Evolutionary conservation across 306 rosid species (phyloP).

Genomic region (Vigna radiata): DNA sequence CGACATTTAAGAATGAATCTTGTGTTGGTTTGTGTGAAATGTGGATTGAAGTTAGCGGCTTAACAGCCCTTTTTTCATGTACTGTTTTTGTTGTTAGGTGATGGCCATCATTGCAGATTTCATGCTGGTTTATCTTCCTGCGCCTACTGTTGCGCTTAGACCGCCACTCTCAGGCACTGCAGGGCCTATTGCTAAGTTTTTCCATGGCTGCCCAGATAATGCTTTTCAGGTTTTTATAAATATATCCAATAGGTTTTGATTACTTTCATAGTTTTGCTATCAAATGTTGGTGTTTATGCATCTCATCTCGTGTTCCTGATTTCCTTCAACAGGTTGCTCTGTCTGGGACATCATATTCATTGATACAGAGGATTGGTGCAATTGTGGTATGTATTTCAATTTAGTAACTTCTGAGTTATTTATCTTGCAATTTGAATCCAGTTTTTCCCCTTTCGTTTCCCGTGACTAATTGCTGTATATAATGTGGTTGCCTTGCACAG

Average conservation of each 20-base stretch:
- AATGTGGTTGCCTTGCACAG: slow-evolving; percentile 56
- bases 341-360: slow-evolving; percentile 61
- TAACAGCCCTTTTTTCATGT: slow-evolving; percentile 19
- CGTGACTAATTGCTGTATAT: slow-evolving; percentile 35
- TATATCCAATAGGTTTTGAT: slow-evolving; percentile 1
- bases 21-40: background rate
- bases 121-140: slow-evolving; percentile 93
- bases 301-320: background rate
- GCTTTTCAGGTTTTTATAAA: slow-evolving; percentile 79
- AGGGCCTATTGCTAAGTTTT: slow-evolving; percentile 79
- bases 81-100: slow-evolving; percentile 54
- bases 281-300: slow-evolving; percentile 32
- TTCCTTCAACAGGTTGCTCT: slow-evolving; percentile 58
- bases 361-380: slow-evolving; percentile 65
- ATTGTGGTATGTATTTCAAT: slow-evolving; percentile 63
- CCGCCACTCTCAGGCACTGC: slow-evolving; percentile 72
- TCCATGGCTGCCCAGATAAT: slow-evolving; percentile 94
- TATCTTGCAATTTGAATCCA: slow-evolving; percentile 1
- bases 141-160: slow-evolving; percentile 87
- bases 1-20: background rate
- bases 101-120: slow-evolving; percentile 98
- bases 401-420: slow-evolving; percentile 7
- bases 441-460: slow-evolving; percentile 20
- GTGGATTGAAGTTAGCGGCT: background rate
- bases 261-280: slow-evolving; percentile 6